Evolutionary conservation across 2,329 filamentous ascomycete genomes (phyloP).

Genomic region (Epichloe elymi): DNA sequence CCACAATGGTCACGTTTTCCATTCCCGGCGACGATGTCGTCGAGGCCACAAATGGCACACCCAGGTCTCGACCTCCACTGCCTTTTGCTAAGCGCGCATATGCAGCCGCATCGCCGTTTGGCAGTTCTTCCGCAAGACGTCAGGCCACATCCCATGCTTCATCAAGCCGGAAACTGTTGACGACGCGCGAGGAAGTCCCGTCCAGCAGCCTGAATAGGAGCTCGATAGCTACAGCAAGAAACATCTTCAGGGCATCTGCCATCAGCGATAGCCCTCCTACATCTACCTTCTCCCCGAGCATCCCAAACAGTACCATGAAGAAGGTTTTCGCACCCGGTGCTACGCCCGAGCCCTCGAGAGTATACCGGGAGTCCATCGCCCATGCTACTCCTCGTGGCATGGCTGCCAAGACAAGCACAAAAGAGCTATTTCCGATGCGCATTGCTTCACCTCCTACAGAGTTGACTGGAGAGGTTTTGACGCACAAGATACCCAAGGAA

Average conservation of each 20-base stretch:
- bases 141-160: conserved; percentile 25
- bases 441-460: conserved; percentile 44
- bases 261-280: conserved; percentile 20
- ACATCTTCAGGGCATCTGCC: conserved; percentile 29
- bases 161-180: conserved; percentile 23
- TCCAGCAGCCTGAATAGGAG: conserved; percentile 23
- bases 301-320: conserved; percentile 31
- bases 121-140: conserved; percentile 16
- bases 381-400: conserved; percentile 37
- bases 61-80: conserved; percentile 26
- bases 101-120: conserved; percentile 24
- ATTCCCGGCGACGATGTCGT: conserved; percentile 23
- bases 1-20: conserved; percentile 25
- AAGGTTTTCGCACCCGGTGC: conserved; percentile 33
- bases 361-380: conserved; percentile 31
- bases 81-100: conserved; percentile 31
- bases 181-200: conserved; percentile 21
- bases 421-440: conserved; percentile 44
- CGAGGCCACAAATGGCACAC: conserved; percentile 21
- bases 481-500: conserved; percentile 39
- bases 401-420: conserved; percentile 33
- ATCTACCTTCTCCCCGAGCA: conserved; percentile 30
- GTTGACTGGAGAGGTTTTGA: conserved; percentile 40
- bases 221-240: conserved; percentile 24
- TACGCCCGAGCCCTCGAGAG: conserved; percentile 30